Evolutionary conservation across 2,329 filamentous ascomycete species (phyloP), one percentile per base, ranked within the genome.

Genomic region (Fusarium setosum): DNA sequence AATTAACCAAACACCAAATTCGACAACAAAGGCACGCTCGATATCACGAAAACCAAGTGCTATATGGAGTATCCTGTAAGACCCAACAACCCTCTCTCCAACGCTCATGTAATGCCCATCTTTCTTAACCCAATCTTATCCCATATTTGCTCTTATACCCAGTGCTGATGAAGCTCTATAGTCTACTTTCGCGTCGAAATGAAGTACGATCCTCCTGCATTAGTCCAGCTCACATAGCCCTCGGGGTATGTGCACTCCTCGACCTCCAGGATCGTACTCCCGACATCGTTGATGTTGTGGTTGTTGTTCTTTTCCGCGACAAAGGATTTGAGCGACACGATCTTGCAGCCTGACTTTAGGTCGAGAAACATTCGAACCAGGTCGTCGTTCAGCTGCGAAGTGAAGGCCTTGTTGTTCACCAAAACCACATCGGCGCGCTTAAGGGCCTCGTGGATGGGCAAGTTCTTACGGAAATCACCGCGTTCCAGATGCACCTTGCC

Each of bases 391-490:
- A 97, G 86, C 70, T 90, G 86, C 13, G 94, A 90, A 6, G 91
- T 94, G 79, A 99, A 99, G 3, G 94, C 96, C 79, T 98, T 94
- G 80, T 99, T 99, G 82, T 99, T 99, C 72, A 98, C 95, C 23
- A 99, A 86, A 17, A 99, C 88, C n/a, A 98, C 94, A 75, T 99
- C 96, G 2, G 96, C 95, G 54, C 90, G 88, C 76, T 91, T 90
- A 48, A 99, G 84, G 8, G 90, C 90, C 21, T 88, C 85, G 60
- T 90, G 84, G 47, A 97, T 93, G 58, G 84, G 83, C 15, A 85
- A 76, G 68, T 91, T 92, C 66, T 89, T 88, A 10, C 94, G 88
- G 73, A 99, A 97, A 75, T 97, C 92, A 59, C 93, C 96, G 40
- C 90, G 84, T 63, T 95, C 87, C 7, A 99, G 87, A 61, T 89